A percentile compares a stretch with the other conserved stretches of the same genome.
Conservation (phyloP, 2,329 filamentous ascomycete species). For the Beauveria asiatica region DNA sequence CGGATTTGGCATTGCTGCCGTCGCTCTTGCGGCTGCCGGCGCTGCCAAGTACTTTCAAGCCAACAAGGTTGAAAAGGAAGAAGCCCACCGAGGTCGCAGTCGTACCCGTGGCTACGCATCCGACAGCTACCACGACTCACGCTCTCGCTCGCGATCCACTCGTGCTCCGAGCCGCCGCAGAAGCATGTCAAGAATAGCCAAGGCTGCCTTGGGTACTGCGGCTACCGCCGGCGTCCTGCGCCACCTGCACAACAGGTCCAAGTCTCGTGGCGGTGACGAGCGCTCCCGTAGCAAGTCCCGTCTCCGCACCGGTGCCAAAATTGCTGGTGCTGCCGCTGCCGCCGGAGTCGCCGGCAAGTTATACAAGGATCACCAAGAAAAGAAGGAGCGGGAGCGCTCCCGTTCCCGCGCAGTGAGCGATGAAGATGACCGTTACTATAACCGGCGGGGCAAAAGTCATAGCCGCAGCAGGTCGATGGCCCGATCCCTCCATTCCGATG, state of each 20-base stretch:
- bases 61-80: slow-evolving; percentile 52
- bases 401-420: slow-evolving; percentile 15
- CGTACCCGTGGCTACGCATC: slow-evolving; percentile 37
- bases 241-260: slow-evolving; percentile 47
- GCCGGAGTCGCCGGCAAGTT: slow-evolving; percentile 53
- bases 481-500: slow-evolving; percentile 41
- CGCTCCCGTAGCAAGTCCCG: slow-evolving; percentile 37
- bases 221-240: slow-evolving; percentile 51
- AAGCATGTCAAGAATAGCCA: slow-evolving; percentile 42
- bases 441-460: slow-evolving; percentile 26
- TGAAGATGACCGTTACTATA: slow-evolving; percentile 28
- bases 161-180: slow-evolving; percentile 36
- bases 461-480: slow-evolving; percentile 42
- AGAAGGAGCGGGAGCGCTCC: slow-evolving; percentile 38
- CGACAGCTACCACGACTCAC: slow-evolving; percentile 30
- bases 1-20: slow-evolving; percentile 53
- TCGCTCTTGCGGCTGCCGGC: slow-evolving; percentile 55
- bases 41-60: slow-evolving; percentile 56
- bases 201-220: slow-evolving; percentile 49
- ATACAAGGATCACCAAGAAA: slow-evolving; percentile 52
- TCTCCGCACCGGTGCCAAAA: slow-evolving; percentile 48
- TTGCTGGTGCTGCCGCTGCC: slow-evolving; percentile 51
- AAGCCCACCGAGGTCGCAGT: slow-evolving; percentile 47
- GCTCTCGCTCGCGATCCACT: slow-evolving; percentile 32
- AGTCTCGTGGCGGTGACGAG: slow-evolving; percentile 21